Evolutionary conservation across 2,329 filamentous ascomycete species (phyloP).

Genomic region (Ceratocystiopsis minuta): DNA sequence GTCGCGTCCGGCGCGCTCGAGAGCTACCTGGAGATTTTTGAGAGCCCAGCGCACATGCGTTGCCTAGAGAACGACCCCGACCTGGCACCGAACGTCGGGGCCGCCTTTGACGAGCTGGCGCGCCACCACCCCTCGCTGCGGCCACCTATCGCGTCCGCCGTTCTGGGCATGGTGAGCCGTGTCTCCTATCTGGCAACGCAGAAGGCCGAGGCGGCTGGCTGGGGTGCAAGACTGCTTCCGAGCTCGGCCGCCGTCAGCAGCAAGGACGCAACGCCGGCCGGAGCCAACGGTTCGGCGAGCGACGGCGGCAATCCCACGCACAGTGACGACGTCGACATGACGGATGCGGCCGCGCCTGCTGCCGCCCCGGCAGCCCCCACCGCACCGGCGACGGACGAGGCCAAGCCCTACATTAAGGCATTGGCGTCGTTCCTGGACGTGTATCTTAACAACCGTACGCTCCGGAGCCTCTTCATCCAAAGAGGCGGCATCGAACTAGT

Average conservation of each 20-base stretch:
- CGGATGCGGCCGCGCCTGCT: slow-evolving; percentile 22
- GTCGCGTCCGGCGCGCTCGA: slow-evolving; percentile 66
- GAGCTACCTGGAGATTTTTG: slow-evolving; percentile 89
- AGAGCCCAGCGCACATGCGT: slow-evolving; percentile 75
- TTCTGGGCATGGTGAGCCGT: slow-evolving; percentile 73
- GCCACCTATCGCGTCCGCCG: slow-evolving; percentile 61
- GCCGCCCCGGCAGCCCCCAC: slow-evolving; percentile 1
- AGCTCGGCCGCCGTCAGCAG: slow-evolving; percentile 18
- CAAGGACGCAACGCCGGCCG: no score
- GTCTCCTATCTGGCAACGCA: slow-evolving; percentile 56
- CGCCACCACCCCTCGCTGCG: slow-evolving; percentile 81
- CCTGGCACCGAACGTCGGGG: slow-evolving; percentile 57
- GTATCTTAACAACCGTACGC: slow-evolving; percentile 55
- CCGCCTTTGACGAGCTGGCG: slow-evolving; percentile 81
- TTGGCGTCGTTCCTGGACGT: slow-evolving; percentile 56
- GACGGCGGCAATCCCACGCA: slow-evolving; percentile 8
- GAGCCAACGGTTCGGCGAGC: neutral
- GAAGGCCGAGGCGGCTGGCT: slow-evolving; percentile 49
- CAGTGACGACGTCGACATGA: slow-evolving; percentile 46
- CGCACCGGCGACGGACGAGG: slow-evolving; percentile 17
- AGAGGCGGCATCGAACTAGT: slow-evolving; percentile 67
- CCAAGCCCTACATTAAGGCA: slow-evolving; percentile 56
- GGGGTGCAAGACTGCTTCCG: slow-evolving; percentile 64
- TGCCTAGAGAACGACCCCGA: slow-evolving; percentile 55
- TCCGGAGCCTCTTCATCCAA: slow-evolving; percentile 59